A percentile compares a stretch with the other conserved stretches of the same genome.
Evolutionary conservation across 2,329 filamentous ascomycete genomes (phyloP).

Genomic region (Ophiostoma fasciatum): DNA sequence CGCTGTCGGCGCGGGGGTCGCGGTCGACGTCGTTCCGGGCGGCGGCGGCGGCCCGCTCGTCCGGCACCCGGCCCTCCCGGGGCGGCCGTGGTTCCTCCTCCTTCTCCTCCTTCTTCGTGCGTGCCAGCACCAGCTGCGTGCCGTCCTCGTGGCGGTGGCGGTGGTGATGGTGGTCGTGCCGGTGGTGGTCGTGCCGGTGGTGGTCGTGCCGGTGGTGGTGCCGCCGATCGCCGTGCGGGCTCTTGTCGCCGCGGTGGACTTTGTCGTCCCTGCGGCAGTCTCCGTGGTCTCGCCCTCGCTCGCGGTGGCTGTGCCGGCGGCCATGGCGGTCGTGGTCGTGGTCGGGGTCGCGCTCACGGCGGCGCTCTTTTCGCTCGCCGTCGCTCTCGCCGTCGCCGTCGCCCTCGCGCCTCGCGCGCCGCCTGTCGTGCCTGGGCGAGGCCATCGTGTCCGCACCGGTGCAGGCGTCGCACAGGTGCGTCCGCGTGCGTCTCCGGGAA

Average conservation of each 20-base stretch:
- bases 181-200: not conserved
- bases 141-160: not conserved
- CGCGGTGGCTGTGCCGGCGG: not conserved
- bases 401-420: no score
- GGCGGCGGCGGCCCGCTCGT: no score
- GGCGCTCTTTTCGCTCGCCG: constrained; percentile 15
- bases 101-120: not conserved
- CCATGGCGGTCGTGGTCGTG: not conserved
- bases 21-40: constrained; percentile 1
- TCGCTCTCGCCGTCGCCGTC: no score
- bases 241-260: no score
- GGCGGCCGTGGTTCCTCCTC: not conserved
- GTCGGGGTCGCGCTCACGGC: not conserved
- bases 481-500: no score
- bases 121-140: not conserved
- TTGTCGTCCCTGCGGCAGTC: no score
- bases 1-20: constrained; percentile 1
- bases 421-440: constrained; percentile 4
- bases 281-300: not conserved
- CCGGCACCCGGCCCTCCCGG: no score
- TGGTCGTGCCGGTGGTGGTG: not conserved
- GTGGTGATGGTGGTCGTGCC: not conserved
- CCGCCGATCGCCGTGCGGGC: no score
- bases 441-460: constrained; percentile 2
- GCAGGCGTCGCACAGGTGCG: no score